Base-by-base conservation (phyloP, 2,329 filamentous ascomycete species). In the Escovopsis sp. region DNA sequence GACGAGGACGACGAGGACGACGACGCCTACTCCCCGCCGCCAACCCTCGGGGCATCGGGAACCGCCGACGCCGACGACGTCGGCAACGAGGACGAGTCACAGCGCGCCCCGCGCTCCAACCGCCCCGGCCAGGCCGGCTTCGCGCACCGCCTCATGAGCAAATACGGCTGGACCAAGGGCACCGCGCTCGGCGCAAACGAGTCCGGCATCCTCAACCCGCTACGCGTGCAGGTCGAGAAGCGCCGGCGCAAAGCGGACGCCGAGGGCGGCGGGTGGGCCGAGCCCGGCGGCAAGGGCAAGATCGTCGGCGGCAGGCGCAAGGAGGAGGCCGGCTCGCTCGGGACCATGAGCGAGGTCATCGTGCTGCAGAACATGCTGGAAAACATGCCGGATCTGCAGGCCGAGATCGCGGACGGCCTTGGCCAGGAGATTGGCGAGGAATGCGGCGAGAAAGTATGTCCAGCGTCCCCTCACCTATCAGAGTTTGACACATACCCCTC, bases 381-480 rank as follows among this genome's bases (percentile, higher is more conserved):
- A 47, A 84, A 81, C 6, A 79, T 96, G 68, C 72, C 65, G 2
- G 68, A 94, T 55, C 64, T 94, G 36, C 74, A 81, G 43, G 70
- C 68, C n/a, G 89, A 95, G 59, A 76, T 94, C 39, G 74, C 79
- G 45, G 71, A 72, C 12, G 76, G 76, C 0, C 65, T 98, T 39
- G 80, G 89, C 51, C 89, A 96, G 63, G 88, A 95, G 58, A 95
- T 98, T 60, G 91, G 91, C 7, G 85, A 95, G 54, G 85, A 94
- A 57, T 95, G 93, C 60, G 80, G 79, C 39, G 77, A 85, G 49
- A 87, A 88, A 70, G 75, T 80, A 45, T 43, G 47, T 16, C 30
- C 16, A 9, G 8, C 27, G 9, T 30, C 9, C 27, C 27, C 8
- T 20, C 20, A 20, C 20, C 20, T 20, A 20, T 29, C n/a, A 25